A percentile compares a stretch with the other conserved stretches of the same genome.
Conservation (phyloP, 768 basidiomycete genomes). For the Suillus weaverae region DNA sequence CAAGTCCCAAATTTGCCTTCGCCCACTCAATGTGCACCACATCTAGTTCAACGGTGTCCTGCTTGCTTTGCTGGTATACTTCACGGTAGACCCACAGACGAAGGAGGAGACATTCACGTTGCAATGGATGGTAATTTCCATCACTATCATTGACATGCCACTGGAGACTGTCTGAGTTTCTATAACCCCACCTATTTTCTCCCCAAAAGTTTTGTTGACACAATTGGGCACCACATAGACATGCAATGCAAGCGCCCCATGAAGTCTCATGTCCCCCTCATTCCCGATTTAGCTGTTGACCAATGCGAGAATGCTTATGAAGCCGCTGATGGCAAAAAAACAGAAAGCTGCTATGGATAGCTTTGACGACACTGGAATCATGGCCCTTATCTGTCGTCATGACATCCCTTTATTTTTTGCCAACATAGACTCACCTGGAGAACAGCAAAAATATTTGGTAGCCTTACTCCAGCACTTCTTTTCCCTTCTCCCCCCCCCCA, state of each 20-base stretch:
- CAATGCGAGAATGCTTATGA: slow-evolving; percentile 35
- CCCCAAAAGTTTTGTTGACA: slow-evolving; percentile 34
- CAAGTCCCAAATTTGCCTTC: neutral
- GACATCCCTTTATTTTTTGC: slow-evolving; percentile 37
- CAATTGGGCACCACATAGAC: slow-evolving; percentile 30
- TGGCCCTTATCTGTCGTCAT: slow-evolving; percentile 40
- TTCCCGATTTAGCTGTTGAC: slow-evolving; percentile 37
- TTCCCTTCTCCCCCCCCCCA: slow-evolving; percentile 27
- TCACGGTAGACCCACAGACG: neutral
- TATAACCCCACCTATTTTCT: slow-evolving; percentile 36
- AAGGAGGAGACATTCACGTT: slow-evolving; percentile 39
- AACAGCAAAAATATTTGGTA: slow-evolving; percentile 41
- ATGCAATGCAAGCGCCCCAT: slow-evolving; percentile 17
- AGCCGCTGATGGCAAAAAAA: slow-evolving; percentile 35
- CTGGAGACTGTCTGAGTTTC: slow-evolving; percentile 33
- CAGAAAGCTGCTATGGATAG: slow-evolving; percentile 23
- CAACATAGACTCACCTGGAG: slow-evolving; percentile 42
- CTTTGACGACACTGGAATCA: slow-evolving; percentile 37
- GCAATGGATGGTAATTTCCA: slow-evolving; percentile 41
- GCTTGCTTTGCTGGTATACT: neutral
- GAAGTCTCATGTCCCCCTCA: neutral
- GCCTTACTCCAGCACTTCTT: slow-evolving; percentile 34
- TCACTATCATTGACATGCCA: slow-evolving; percentile 32
- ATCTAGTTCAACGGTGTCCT: neutral
- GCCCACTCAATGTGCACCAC: neutral